phyloP scores from a whole-genome alignment of 2,329 filamentous ascomycete species.

The Trichoderma lentiforme region DNA sequence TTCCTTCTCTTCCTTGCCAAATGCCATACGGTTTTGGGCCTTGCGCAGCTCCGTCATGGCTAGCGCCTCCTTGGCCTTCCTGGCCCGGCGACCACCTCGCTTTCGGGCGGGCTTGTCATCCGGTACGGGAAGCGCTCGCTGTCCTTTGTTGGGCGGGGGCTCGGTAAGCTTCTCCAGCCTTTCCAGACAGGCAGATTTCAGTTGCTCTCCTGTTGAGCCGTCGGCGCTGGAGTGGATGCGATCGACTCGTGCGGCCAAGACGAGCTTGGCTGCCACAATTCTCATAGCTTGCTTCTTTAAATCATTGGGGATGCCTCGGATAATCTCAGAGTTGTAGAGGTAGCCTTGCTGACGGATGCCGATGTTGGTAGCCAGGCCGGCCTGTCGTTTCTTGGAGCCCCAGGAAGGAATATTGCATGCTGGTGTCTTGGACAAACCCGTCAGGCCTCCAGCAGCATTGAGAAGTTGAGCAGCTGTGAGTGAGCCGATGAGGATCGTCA shows the following conservation, averaged over 20 bases:
- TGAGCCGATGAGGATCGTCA: constrained; percentile 86
- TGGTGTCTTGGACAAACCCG: constrained; percentile 84
- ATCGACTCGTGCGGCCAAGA: constrained; percentile 89
- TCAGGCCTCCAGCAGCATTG: constrained; percentile 86
- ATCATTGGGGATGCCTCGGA: constrained; percentile 78
- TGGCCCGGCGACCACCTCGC: constrained; percentile 80
- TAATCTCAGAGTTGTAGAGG: constrained; percentile 86
- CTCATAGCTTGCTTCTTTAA: constrained; percentile 91
- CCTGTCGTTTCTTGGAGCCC: constrained; percentile 82
- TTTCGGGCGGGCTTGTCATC: constrained; percentile 95
- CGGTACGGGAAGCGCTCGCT: constrained; percentile 81
- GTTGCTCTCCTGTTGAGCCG: constrained; percentile 76
- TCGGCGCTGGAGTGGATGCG: constrained; percentile 77
- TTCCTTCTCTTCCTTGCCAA: constrained; percentile 93
- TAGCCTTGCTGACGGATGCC: constrained; percentile 89
- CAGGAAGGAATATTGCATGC: constrained; percentile 89
- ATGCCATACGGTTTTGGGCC: constrained; percentile 92
- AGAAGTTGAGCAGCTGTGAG: constrained; percentile 94
- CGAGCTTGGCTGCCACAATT: constrained; percentile 88
- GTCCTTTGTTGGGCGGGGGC: constrained; percentile 83
- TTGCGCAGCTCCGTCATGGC: constrained; percentile 97
- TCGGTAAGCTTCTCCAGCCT: constrained; percentile 91
- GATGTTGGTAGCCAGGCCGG: constrained; percentile 88
- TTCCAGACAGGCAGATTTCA: constrained; percentile 78
- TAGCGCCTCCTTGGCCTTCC: constrained; percentile 93